Percentiles rank a stretch among this genome's conserved stretches.
These are phyloP conservation scores for Vachellia collinsii DNA, from an alignment of 306 rosid species.

Conservation along the genomic window DNA sequence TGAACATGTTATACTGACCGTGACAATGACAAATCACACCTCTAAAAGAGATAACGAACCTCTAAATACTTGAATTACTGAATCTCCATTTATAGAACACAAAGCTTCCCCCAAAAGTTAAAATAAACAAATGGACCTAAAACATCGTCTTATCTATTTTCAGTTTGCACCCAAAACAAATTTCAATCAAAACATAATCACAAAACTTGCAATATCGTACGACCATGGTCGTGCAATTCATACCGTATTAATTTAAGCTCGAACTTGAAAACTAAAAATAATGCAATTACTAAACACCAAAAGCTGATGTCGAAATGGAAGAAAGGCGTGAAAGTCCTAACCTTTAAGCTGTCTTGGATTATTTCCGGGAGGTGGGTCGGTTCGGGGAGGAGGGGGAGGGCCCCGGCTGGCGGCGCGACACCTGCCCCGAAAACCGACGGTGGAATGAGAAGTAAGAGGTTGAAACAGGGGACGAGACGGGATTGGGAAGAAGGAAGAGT, in stretches of 20 bases:
- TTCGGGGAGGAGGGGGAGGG: slow-evolving; percentile 53
- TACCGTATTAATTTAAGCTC: background rate
- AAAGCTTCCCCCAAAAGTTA: background rate
- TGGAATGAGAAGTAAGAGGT: slow-evolving; percentile 34
- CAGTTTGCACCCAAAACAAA: slow-evolving; percentile 9
- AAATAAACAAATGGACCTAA: slow-evolving; percentile 8
- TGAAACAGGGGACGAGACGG: slow-evolving; percentile 38
- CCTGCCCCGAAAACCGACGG: slow-evolving; percentile 23
- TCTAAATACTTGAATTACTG: background rate
- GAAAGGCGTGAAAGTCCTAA: background rate
- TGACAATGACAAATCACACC: background rate
- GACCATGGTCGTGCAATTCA: background rate
- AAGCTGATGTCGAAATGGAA: background rate
- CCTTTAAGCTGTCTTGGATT: slow-evolving; percentile 40
- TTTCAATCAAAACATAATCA: background rate
- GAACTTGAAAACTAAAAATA: background rate
- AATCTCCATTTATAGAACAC: background rate
- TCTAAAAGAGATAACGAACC: background rate
- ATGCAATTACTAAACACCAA: background rate
- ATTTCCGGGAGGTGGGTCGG: slow-evolving; percentile 41
- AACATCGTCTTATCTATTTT: slow-evolving; percentile 2
- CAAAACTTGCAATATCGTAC: background rate
- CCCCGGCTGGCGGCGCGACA: slow-evolving; percentile 55
- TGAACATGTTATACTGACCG: background rate
- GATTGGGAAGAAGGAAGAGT: slow-evolving; percentile 33